Conservation (phyloP, 75 land plant genomes). For the Sequoia sempervirens region DNA sequence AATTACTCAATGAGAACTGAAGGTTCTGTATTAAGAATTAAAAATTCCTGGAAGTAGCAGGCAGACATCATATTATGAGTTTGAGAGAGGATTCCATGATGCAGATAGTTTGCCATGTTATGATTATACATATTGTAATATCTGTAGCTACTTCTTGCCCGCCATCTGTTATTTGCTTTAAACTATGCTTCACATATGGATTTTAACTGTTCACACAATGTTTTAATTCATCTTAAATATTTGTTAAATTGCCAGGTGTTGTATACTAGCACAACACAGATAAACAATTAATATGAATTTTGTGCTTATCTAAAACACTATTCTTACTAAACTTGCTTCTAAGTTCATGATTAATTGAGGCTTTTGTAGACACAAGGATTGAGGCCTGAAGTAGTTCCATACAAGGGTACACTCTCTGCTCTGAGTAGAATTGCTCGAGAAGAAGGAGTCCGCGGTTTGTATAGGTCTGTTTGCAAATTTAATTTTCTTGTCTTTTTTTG, state of each 20-base stretch:
- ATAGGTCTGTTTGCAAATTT: constrained; percentile 54
- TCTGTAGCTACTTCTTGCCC: neutral
- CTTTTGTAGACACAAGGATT: constrained; percentile 87
- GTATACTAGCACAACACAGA: neutral
- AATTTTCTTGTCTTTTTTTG: neutral
- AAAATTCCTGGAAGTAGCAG: neutral
- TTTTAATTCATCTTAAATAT: neutral
- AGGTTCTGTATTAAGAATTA: neutral
- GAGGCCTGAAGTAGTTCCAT: constrained; percentile 69
- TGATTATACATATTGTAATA: neutral
- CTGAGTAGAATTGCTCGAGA: constrained; percentile 77
- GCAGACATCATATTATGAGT: neutral
- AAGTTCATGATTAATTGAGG: neutral
- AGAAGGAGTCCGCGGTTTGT: constrained; percentile 93
- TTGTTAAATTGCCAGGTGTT: neutral
- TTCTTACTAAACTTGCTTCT: neutral
- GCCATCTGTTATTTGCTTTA: neutral
- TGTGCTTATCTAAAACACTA: neutral
- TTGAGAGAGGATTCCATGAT: neutral
- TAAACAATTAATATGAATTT: neutral
- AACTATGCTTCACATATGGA: neutral
- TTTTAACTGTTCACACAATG: neutral
- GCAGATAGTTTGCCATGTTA: neutral
- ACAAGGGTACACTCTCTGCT: constrained; percentile 72
- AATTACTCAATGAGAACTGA: neutral